These are phyloP conservation scores for Saccharomycodes ludwigii DNA, from an alignment of 805 yeast genomes.

Conservation along the genomic window DNA sequence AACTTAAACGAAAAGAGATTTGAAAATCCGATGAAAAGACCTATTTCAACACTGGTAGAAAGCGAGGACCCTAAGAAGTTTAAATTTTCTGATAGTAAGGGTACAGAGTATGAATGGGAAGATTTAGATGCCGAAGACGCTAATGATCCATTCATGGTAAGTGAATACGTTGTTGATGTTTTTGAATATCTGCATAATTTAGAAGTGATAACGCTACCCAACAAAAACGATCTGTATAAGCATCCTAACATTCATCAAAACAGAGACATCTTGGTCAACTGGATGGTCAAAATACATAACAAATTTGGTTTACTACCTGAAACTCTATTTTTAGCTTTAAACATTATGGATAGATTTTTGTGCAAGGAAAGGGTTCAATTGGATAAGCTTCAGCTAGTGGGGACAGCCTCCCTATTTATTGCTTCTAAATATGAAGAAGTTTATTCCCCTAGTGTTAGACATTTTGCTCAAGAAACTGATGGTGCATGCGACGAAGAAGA, in stretches of 20 bases:
- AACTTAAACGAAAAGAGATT: conserved; percentile 7
- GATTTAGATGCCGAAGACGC: conserved; percentile 70
- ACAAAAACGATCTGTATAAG: conserved; percentile 26
- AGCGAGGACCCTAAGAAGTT: conserved; percentile 23
- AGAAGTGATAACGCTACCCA: conserved; percentile 62
- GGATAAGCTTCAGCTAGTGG: conserved; percentile 72
- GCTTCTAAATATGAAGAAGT: conserved; percentile 94
- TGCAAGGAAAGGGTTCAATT: conserved; percentile 66
- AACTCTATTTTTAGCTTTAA: conserved; percentile 72
- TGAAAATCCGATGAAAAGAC: conserved; percentile 19
- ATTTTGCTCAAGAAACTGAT: conserved; percentile 79
- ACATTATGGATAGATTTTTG: conserved; percentile 79
- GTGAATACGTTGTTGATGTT: conserved; percentile 83
- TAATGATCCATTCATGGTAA: conserved; percentile 82
- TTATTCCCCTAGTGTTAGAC: conserved; percentile 73
- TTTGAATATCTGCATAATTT: conserved; percentile 65
- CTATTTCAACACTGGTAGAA: conserved; percentile 23
- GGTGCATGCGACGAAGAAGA: conserved; percentile 76
- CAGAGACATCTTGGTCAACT: conserved; percentile 79
- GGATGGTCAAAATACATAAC: conserved; percentile 84
- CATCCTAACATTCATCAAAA: conserved; percentile 31
- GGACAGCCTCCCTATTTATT: conserved; percentile 75
- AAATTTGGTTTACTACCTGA: conserved; percentile 80
- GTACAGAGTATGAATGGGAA: conserved; percentile 42
- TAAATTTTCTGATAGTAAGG: conserved; percentile 21